Evolutionary conservation across 2,329 filamentous ascomycete species (phyloP), one percentile per base, ranked within the genome.

Genomic region (Phoma herbarum): DNA sequence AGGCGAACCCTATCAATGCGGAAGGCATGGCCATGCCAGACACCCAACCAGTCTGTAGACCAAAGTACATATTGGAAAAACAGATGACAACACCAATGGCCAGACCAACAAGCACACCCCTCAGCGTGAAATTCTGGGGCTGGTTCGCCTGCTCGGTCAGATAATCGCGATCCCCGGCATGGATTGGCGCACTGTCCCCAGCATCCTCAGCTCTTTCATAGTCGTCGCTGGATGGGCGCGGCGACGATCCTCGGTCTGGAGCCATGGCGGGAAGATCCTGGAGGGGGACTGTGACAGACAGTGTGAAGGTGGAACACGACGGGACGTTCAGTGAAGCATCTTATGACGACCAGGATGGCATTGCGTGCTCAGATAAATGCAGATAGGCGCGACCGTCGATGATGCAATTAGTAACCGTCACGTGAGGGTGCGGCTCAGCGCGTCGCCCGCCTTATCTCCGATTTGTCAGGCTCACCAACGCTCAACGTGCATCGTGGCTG

Each of bases 1-100:
- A 90, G 11, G 93, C 94, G 74, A 97, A 98, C 2, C 95, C 94
- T 73, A 99, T 92, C 59, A 99, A 82, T 22, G 93, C 95, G 1
- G 93, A 91, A 0, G 95, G 95, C 93, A 99, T 97, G 16, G 92
- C 91, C 95, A 99, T 98, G 66, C 92, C 91, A 70, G 89, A 87
- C 35, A 91, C 86, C 88, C 88, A 91, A 64, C 88, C 88, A 26
- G 92, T 96, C 79, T 98, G 95, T 29, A 99, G 83, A n/a, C 95
- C 95, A 75, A 99, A 99, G 78, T 98, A 99, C 83, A 96, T 97
- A 75, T 99, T 99, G 51, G 92, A 96, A 76, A 97, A 97, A 74
- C 91, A 95, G 71, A 98, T 97, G 54, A 98, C 83, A 4, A 95
- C 86, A 39, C 95, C 95, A 63, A 99, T 95, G 3, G 86, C 81